Evolutionary conservation across 1,139 yeast species (phyloP).

Genomic region (Pichia sp.): DNA sequence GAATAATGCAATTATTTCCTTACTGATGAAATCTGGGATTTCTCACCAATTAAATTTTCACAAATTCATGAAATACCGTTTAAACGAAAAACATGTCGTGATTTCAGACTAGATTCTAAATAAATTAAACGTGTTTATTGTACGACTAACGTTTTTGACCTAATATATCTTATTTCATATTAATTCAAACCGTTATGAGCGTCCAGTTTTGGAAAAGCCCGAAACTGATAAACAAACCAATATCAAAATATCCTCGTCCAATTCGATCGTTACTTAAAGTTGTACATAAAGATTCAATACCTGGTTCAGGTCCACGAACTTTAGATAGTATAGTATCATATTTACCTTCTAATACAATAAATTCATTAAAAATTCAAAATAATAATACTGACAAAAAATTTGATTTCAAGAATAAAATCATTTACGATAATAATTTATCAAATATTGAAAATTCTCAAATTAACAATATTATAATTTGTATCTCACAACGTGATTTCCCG

Average conservation of each 20-base stretch:
- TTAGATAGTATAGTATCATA: slow-evolving; percentile 11
- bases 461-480: slow-evolving; percentile 7
- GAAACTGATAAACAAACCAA: slow-evolving; percentile 1
- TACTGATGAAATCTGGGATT: no score
- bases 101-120: no score
- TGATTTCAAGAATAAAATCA: not conserved
- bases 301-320: slow-evolving; percentile 12
- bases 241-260: not conserved
- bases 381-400: not conserved
- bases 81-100: no score
- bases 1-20: no score
- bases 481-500: slow-evolving; percentile 14
- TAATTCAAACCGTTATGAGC: not conserved
- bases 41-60: no score
- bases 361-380: not conserved
- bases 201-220: slow-evolving; percentile 6
- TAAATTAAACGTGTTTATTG: no score
- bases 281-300: not conserved
- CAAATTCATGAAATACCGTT: no score
- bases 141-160: no score
- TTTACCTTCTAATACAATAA: not conserved
- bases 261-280: slow-evolving; percentile 4
- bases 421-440: not conserved
- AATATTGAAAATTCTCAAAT: not conserved
- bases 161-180: no score